These are phyloP conservation scores for Hygrophila difformis DNA, from an alignment of 257 asterid species.

Conservation along the genomic window DNA sequence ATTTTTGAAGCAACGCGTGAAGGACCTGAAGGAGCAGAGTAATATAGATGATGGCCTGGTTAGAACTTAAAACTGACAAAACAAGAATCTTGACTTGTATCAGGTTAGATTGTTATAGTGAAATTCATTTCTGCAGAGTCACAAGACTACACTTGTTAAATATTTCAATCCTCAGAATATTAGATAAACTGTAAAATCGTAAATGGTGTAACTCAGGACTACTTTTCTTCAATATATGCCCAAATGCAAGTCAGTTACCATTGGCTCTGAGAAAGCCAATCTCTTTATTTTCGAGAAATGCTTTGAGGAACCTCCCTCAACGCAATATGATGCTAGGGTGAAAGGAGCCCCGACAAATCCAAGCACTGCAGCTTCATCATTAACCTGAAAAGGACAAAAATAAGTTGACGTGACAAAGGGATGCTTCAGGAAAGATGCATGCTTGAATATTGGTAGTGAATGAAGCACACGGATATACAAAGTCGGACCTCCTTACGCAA, in stretches of 20 bases:
- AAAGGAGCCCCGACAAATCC: constrained; percentile 99
- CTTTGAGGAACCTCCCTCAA: constrained; percentile 99
- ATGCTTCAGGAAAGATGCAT: not conserved
- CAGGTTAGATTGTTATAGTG: too few relatives aligned
- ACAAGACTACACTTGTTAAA: too few relatives aligned
- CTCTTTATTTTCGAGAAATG: constrained; percentile 85
- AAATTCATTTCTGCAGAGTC: too few relatives aligned
- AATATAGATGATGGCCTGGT: not conserved
- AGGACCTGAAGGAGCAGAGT: constrained; percentile 45
- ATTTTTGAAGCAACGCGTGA: constrained; percentile 78
- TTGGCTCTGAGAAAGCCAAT: constrained; percentile 88
- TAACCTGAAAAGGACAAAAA: constrained; percentile 42
- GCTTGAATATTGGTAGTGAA: constrained; percentile 1
- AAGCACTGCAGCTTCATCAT: constrained; percentile 93
- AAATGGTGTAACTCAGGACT: too few relatives aligned
- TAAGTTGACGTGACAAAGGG: not conserved
- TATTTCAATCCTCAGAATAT: too few relatives aligned
- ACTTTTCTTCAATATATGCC: not conserved
- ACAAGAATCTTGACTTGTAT: too few relatives aligned
- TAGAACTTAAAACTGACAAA: not conserved
- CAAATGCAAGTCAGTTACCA: constrained; percentile 35
- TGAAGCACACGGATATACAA: not conserved
- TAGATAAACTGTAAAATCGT: too few relatives aligned
- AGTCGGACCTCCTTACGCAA: constrained; percentile 77
- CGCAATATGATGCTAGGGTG: constrained; percentile 87